Percentiles rank a stretch among this genome's conserved stretches.
These are phyloP conservation scores for Centella asiatica DNA, from an alignment of 129 eudicot genomes.

Conservation along the genomic window DNA sequence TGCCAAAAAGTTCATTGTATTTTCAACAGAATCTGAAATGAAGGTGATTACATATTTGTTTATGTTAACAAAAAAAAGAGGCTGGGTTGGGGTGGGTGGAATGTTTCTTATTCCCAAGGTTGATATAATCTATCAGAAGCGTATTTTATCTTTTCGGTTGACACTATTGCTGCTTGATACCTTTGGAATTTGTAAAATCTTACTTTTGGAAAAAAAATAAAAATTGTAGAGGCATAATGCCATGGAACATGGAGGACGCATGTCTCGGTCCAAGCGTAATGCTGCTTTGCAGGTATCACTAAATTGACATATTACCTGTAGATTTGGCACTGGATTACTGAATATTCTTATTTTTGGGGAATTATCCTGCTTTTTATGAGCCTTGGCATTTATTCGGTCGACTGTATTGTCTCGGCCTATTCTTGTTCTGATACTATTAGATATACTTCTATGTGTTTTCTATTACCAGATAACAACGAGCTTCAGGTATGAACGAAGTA, in stretches of 20 bases:
- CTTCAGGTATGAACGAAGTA: constrained; percentile 15
- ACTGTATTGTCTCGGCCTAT: background rate
- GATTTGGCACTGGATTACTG: background rate
- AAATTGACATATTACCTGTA: background rate
- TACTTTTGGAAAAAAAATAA: background rate
- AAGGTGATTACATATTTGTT: constrained; percentile 18
- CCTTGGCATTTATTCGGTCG: background rate
- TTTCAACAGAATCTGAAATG: constrained; percentile 23
- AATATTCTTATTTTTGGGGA: background rate
- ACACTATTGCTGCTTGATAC: background rate
- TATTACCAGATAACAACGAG: constrained; percentile 20
- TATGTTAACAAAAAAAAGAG: background rate
- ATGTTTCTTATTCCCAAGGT: background rate
- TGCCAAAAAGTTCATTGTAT: constrained; percentile 34
- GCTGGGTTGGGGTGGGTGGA: too few species aligned
- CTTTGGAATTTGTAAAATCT: background rate
- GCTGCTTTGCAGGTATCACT: constrained; percentile 28
- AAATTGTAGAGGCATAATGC: constrained; percentile 28
- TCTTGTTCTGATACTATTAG: background rate
- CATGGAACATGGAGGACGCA: constrained; percentile 33
- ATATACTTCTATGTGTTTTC: background rate
- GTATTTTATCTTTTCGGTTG: background rate
- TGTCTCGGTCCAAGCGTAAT: constrained; percentile 26
- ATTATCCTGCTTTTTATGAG: background rate
- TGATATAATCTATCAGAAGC: background rate